These are phyloP conservation scores for Leccinum imitatum DNA, from an alignment of 768 basidiomycete genomes.

Conservation along the genomic window DNA sequence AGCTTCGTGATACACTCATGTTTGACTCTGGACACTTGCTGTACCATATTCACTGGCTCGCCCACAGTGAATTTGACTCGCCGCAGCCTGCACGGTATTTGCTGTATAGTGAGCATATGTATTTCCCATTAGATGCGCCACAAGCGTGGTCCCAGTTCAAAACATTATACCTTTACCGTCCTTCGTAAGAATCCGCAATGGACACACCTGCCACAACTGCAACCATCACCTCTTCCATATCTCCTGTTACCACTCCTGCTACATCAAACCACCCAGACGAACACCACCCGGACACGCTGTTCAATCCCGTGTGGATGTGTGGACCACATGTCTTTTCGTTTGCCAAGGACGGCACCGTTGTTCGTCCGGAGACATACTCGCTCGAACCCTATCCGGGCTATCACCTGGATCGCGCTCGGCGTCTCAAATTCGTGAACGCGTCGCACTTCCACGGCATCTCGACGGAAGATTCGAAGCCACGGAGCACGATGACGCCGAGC, in stretches of 20 bases:
- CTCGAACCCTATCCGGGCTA: constrained; percentile 5
- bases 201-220: not conserved
- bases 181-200: not conserved
- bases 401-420: not conserved
- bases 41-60: not conserved
- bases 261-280: not conserved
- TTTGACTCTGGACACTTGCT: not conserved
- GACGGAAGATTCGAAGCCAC: constrained; percentile 9
- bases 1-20: not conserved
- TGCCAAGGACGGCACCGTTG: not conserved
- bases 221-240: not conserved
- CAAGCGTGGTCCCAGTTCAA: not conserved
- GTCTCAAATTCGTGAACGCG: not conserved
- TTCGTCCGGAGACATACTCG: not conserved
- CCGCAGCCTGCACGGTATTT: not conserved
- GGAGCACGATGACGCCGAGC: constrained; percentile 17
- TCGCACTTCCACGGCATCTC: not conserved
- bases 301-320: too few species aligned
- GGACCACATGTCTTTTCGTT: not conserved
- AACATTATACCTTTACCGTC: not conserved
- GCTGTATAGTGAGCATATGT: not conserved
- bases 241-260: not conserved
- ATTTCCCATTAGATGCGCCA: not conserved
- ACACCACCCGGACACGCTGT: constrained; percentile 30
- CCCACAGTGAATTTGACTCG: not conserved